These are phyloP conservation scores for Eucalyptus pumila DNA, from an alignment of 345 rosid genomes.

Conservation along the genomic window DNA sequence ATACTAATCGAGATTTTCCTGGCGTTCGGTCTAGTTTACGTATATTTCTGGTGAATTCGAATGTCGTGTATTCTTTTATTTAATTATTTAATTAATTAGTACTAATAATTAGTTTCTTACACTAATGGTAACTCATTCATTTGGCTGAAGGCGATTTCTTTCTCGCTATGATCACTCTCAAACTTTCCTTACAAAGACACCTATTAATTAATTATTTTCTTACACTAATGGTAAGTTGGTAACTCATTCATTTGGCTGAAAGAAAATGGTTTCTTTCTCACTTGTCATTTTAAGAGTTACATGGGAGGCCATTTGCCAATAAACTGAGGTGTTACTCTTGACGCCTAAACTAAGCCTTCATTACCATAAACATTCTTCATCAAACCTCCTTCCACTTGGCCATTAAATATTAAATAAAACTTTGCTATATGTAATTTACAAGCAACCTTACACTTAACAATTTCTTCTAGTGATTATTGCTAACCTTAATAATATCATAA, in stretches of 20 bases:
- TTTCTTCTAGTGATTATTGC: not conserved
- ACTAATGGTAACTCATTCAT: not conserved
- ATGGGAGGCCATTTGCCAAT: not conserved
- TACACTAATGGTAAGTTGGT: too few relatives aligned
- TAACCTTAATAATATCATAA: not conserved
- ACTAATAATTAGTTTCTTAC: not conserved
- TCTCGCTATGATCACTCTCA: not conserved
- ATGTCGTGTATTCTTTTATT: too few relatives aligned
- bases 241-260: too few relatives aligned
- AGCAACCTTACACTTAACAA: not conserved
- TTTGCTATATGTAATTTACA: not conserved
- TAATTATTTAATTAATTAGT: too few relatives aligned
- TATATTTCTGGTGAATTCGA: too few relatives aligned
- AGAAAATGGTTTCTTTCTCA: not conserved
- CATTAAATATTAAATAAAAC: not conserved
- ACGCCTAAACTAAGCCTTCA: not conserved
- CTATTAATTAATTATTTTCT: too few relatives aligned
- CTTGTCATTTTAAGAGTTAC: not conserved
- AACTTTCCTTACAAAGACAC: not conserved
- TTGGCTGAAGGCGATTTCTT: not conserved
- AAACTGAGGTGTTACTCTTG: not conserved
- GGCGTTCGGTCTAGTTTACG: not conserved
- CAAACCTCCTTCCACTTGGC: not conserved
- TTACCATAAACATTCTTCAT: not conserved
- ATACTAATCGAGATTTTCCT: not conserved